Conservation (phyloP, 768 basidiomycete genomes). For the Tricholoma sp. region DNA sequence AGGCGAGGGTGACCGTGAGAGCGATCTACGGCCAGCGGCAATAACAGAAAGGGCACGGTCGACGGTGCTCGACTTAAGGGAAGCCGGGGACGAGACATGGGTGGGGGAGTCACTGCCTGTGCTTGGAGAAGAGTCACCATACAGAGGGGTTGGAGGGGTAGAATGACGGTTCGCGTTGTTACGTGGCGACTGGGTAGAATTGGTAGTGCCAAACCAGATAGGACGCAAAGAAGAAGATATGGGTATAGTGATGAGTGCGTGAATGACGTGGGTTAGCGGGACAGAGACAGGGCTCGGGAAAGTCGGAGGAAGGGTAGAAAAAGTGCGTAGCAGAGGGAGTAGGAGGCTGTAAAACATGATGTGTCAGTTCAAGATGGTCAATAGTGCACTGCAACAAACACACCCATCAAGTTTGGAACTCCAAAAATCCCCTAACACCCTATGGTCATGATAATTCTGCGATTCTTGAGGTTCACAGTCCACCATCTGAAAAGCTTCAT, state of each 20-base stretch:
- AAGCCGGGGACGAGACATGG: slow-evolving; percentile 19
- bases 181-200: slow-evolving; percentile 26
- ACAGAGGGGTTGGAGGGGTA: slow-evolving; percentile 27
- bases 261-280: slow-evolving; percentile 78
- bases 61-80: slow-evolving; percentile 40
- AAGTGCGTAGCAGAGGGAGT: slow-evolving; percentile 62
- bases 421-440: slow-evolving; percentile 74
- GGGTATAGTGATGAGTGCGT: slow-evolving; percentile 77
- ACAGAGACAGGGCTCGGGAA: slow-evolving; percentile 60
- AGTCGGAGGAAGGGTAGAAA: slow-evolving; percentile 58
- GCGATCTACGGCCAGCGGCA: slow-evolving; percentile 45
- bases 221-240: slow-evolving; percentile 48
- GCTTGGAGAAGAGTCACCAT: slow-evolving; percentile 23
- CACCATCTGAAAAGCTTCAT: slow-evolving; percentile 27
- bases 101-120: slow-evolving; percentile 37
- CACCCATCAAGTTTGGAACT: slow-evolving; percentile 66
- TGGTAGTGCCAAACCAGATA: slow-evolving; percentile 55
- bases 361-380: not conserved
- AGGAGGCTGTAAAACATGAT: slow-evolving; percentile 46
- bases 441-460: slow-evolving; percentile 26
- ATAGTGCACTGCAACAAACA: slow-evolving; percentile 24
- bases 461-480: slow-evolving; percentile 41
- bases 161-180: slow-evolving; percentile 33
- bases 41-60: slow-evolving; percentile 57
- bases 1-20: slow-evolving; percentile 43